A percentile compares a stretch with the other conserved stretches of the same genome.
Conservation (phyloP, 257 asterid species). For the Solanum piurae region DNA sequence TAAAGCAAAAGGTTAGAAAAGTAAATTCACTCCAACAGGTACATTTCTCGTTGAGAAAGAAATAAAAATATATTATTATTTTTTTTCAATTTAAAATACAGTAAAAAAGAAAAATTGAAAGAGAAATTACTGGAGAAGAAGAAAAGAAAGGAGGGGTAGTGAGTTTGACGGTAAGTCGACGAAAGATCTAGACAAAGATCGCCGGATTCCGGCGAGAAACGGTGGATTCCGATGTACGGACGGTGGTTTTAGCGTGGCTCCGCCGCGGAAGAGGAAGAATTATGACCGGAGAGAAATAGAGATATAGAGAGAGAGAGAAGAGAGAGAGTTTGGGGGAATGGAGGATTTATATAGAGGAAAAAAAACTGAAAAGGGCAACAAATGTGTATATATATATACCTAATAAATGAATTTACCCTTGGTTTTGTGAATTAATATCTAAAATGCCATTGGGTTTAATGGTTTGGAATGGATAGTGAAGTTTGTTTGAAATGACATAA, state of each 20-base stretch:
- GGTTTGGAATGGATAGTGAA: not conserved
- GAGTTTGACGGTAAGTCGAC: not conserved
- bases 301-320: not conserved
- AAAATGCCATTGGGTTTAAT: not conserved
- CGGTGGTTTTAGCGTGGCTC: constrained; percentile 12
- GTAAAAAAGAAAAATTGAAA: not conserved
- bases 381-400: not conserved
- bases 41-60: not conserved
- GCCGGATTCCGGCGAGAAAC: not conserved
- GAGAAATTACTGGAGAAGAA: not conserved
- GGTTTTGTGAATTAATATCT: not conserved
- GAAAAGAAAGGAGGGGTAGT: not conserved
- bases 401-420: not conserved
- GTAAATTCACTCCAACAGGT: not conserved
- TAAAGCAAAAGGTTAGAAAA: not conserved
- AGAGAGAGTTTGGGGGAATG: not conserved
- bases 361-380: not conserved
- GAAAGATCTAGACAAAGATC: not conserved
- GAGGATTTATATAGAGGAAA: not conserved
- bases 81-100: not conserved
- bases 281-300: not conserved
- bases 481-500: not conserved
- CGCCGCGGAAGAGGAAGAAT: constrained; percentile 17
- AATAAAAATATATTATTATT: not conserved
- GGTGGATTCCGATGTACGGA: constrained; percentile 15